Conservation (phyloP, 768 basidiomycete genomes). For the Kwoniella dendrophila region DNA sequence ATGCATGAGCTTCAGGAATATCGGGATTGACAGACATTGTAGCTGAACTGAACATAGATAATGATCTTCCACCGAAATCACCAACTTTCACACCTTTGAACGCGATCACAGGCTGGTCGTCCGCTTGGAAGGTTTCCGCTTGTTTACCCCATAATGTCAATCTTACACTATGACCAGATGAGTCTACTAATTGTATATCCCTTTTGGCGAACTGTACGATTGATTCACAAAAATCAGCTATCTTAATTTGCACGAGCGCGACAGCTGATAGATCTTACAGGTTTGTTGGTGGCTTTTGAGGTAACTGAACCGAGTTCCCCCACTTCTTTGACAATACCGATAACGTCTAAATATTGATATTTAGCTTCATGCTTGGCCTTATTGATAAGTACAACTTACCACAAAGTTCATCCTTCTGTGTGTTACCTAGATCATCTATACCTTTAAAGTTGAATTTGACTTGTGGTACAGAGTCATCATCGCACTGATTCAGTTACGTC, state of each 20-base stretch:
- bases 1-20: slow-evolving; percentile 78
- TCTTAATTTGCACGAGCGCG: not conserved
- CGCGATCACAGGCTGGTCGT: slow-evolving; percentile 73
- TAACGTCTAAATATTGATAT: slow-evolving; percentile 66
- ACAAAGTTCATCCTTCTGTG: slow-evolving; percentile 77
- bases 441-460: slow-evolving; percentile 81
- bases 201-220: slow-evolving; percentile 74
- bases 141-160: slow-evolving; percentile 95
- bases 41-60: slow-evolving; percentile 80
- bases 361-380: not conserved
- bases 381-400: slow-evolving; percentile 63
- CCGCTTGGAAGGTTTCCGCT: slow-evolving; percentile 74
- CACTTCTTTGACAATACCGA: slow-evolving; percentile 81
- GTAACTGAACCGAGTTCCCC: slow-evolving; percentile 70
- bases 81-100: slow-evolving; percentile 93
- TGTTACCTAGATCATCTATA: slow-evolving; percentile 65
- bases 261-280: slow-evolving; percentile 58
- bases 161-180: slow-evolving; percentile 72
- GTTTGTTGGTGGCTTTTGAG: slow-evolving; percentile 72
- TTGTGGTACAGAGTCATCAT: slow-evolving; percentile 75
- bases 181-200: slow-evolving; percentile 85
- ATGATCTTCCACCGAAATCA: slow-evolving; percentile 85
- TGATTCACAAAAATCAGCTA: slow-evolving; percentile 19
- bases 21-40: slow-evolving; percentile 86
- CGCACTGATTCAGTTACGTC: slow-evolving; percentile 63